Conservation (phyloP, 352 stramenopile genomes). For the Globisporangium splendens region DNA sequence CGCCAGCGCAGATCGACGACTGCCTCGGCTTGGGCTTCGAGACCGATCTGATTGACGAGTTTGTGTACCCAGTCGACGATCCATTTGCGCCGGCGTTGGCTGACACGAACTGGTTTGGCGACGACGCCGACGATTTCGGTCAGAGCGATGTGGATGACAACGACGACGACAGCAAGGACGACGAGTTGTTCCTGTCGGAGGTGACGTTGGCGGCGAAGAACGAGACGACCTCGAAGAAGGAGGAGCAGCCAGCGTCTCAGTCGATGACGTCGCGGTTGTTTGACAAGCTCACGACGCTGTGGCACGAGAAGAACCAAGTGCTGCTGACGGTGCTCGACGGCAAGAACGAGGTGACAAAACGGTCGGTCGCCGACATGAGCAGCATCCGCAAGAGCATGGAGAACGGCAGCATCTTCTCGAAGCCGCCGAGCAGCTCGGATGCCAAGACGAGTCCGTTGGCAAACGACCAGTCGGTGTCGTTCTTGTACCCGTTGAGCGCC, state of each 20-base stretch:
- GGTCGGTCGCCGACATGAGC: constrained; percentile 80
- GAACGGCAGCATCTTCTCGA: constrained; percentile 64
- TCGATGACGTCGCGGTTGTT: constrained; percentile 69
- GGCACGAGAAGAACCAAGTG: constrained; percentile 86
- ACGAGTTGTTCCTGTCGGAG: constrained; percentile 12
- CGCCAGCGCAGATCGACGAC: constrained; percentile 47
- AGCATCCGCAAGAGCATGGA: constrained; percentile 66
- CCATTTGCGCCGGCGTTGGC: constrained; percentile 54
- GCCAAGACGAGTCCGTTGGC: constrained; percentile 26
- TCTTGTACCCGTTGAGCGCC: constrained; percentile 81
- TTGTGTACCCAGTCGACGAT: constrained; percentile 81
- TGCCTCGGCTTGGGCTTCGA: constrained; percentile 43
- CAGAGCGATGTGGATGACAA: constrained; percentile 51
- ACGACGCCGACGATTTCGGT: constrained; percentile 53
- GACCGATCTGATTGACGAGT: constrained; percentile 73
- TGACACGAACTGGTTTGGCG: constrained; percentile 64
- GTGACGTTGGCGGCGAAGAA: constrained; percentile 16
- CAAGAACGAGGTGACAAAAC: constrained; percentile 68
- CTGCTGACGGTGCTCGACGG: constrained; percentile 65
- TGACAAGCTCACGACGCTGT: constrained; percentile 74
- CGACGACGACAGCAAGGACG: constrained; percentile 26
- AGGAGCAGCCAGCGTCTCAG: constrained; percentile 25
- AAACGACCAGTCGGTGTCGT: constrained; percentile 72
- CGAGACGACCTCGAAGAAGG: neutral
- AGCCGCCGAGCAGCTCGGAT: constrained; percentile 23